phyloP scores from a whole-genome alignment of 1,139 yeast genomes.

The Candida tetrigidarum region DNA sequence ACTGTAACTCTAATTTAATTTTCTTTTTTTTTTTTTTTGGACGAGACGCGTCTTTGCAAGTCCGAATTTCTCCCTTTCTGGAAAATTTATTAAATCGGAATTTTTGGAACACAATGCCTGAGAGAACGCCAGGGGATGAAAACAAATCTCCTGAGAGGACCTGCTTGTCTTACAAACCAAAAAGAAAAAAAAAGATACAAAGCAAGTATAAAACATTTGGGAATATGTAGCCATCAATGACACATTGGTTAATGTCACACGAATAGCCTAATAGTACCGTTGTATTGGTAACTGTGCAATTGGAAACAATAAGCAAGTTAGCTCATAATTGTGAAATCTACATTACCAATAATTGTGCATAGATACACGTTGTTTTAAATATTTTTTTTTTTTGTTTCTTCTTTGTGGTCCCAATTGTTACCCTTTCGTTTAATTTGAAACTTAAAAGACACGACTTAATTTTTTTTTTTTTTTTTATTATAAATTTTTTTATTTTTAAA shows the following conservation, averaged over 20 bases:
- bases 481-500: neutral
- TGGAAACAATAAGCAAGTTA: neutral
- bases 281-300: neutral
- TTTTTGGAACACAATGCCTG: neutral
- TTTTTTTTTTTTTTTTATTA: neutral
- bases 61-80: neutral
- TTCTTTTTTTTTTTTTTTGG: neutral
- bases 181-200: too few relatives aligned
- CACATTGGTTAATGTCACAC: neutral
- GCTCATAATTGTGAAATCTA: neutral
- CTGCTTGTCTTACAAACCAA: too few relatives aligned
- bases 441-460: neutral
- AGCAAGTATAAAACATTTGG: too few relatives aligned
- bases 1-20: too few relatives aligned
- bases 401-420: neutral
- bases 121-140: neutral
- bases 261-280: neutral
- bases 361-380: too few relatives aligned
- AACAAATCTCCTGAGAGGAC: too few relatives aligned
- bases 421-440: neutral
- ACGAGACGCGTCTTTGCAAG: neutral
- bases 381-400: neutral
- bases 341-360: neutral
- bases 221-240: too few relatives aligned
- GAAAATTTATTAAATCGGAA: neutral